phyloP scores from a whole-genome alignment of 2,329 filamentous ascomycete species.

The Onygenales sp. region DNA sequence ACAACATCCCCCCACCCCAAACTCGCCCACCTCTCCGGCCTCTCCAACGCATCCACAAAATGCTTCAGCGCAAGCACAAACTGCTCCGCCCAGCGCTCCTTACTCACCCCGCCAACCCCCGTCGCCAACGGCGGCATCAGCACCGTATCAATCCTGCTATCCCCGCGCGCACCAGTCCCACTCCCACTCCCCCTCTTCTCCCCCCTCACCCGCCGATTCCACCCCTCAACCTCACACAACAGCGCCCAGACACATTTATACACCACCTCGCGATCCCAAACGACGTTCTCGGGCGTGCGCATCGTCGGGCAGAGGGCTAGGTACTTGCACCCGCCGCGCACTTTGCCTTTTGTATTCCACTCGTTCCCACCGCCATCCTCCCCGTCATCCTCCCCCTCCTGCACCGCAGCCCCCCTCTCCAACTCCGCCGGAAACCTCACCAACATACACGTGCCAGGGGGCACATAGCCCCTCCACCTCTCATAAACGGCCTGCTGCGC shows the following conservation, averaged over 20 bases:
- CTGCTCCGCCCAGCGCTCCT: conserved; percentile 43
- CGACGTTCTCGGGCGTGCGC: conserved; percentile 35
- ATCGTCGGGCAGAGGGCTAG: conserved; percentile 47
- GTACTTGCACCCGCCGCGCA: conserved; percentile 31
- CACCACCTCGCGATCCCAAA: conserved; percentile 45
- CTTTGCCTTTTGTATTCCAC: too few species aligned
- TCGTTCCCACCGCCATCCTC: too few species aligned
- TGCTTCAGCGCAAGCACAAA: conserved; percentile 43
- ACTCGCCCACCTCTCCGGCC: conserved; percentile 33
- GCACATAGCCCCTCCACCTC: conserved; percentile 41
- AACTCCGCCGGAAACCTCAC: conserved; percentile 36
- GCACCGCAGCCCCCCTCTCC: conserved; percentile 20
- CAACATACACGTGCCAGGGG: conserved; percentile 42
- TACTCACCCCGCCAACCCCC: conserved; percentile 37
- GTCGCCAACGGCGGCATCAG: conserved; percentile 47
- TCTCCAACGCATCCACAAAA: conserved; percentile 39
- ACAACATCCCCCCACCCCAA: conserved; percentile 28
- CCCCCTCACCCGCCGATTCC: conserved; percentile 28
- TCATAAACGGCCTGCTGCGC: conserved; percentile 39
- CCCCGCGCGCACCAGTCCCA: not conserved
- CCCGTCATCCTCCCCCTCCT: too few species aligned
- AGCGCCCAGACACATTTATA: conserved; percentile 47
- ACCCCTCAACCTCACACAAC: conserved; percentile 39
- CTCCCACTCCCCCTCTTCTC: conserved; percentile 25
- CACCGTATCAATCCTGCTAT: conserved; percentile 31